A percentile compares a stretch with the other conserved stretches of the same genome.
Conservation (phyloP, 495 filamentous ascomycete genomes). For the Acidomyces sp. region DNA sequence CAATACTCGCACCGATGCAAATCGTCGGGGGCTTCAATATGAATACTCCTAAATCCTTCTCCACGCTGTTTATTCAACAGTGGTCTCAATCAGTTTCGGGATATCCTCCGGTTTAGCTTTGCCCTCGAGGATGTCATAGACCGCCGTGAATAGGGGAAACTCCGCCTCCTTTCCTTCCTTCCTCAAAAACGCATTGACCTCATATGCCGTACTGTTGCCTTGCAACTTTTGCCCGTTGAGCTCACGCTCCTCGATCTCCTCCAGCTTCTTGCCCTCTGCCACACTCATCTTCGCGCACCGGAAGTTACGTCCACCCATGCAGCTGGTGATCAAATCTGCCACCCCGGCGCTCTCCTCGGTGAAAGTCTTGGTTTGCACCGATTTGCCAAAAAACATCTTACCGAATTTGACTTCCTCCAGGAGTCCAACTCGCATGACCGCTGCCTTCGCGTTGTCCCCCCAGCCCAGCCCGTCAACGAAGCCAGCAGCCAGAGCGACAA, state of each 20-base stretch:
- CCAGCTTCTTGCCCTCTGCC: constrained; percentile 62
- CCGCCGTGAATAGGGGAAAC: constrained; percentile 83
- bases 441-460: constrained; percentile 47
- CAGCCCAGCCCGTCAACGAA: constrained; percentile 93
- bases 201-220: constrained; percentile 78
- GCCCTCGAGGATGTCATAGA: constrained; percentile 44
- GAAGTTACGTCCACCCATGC: constrained; percentile 83
- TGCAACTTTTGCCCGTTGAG: constrained; percentile 97
- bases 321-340: constrained; percentile 90
- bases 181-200: constrained; percentile 81
- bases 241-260: constrained; percentile 76
- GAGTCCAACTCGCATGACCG: constrained; percentile 83
- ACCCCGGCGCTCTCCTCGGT: constrained; percentile 94
- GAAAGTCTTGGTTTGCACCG: constrained; percentile 68
- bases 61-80: background rate
- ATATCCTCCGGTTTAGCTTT: constrained; percentile 32
- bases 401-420: constrained; percentile 93
- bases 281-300: constrained; percentile 82
- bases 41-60: too few species aligned
- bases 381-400: constrained; percentile 75
- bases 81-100: constrained; percentile 28
- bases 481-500: constrained; percentile 86
- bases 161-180: constrained; percentile 60
- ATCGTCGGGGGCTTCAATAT: too few species aligned
- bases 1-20: too few species aligned